Percentiles rank a stretch among this genome's conserved stretches.
phyloP scores from a whole-genome alignment of 2,329 filamentous ascomycete species.

The Rhytidhysteron rufulum region DNA sequence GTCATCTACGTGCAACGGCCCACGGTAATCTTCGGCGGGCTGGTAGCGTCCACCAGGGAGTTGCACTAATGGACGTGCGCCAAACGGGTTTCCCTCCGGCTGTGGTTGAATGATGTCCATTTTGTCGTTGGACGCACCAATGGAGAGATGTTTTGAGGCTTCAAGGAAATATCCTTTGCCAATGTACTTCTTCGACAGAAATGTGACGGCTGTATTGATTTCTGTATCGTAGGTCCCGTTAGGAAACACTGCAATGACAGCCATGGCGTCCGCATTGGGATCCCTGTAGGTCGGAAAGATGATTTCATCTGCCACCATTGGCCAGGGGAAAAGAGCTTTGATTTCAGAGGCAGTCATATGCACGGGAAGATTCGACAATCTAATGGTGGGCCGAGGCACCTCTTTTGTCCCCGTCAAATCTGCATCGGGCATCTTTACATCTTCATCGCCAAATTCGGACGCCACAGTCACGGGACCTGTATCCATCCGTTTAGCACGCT shows the following conservation, averaged over 20 bases:
- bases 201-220: constrained; percentile 75
- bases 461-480: constrained; percentile 24
- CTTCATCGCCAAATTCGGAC: constrained; percentile 40
- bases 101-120: too few species aligned
- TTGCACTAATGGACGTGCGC: too few species aligned
- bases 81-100: too few species aligned
- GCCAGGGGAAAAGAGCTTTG: constrained; percentile 48
- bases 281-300: constrained; percentile 71
- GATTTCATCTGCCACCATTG: constrained; percentile 61
- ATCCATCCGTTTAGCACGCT: constrained; percentile 20
- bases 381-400: constrained; percentile 53
- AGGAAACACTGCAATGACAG: constrained; percentile 74
- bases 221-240: constrained; percentile 78
- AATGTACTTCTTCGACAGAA: constrained; percentile 77
- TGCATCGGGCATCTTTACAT: constrained; percentile 39
- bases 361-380: constrained; percentile 52
- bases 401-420: constrained; percentile 44
- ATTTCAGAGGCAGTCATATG: constrained; percentile 48
- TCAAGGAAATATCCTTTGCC: constrained; percentile 80
- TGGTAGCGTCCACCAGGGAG: too few species aligned
- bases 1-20: too few species aligned
- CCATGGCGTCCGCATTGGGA: constrained; percentile 45
- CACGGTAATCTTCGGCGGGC: too few species aligned
- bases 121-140: constrained; percentile 65
- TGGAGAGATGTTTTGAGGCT: constrained; percentile 78